These are phyloP conservation scores for Penicillium oxalicum DNA, from an alignment of 2,329 filamentous ascomycete genomes.

Conservation along the genomic window DNA sequence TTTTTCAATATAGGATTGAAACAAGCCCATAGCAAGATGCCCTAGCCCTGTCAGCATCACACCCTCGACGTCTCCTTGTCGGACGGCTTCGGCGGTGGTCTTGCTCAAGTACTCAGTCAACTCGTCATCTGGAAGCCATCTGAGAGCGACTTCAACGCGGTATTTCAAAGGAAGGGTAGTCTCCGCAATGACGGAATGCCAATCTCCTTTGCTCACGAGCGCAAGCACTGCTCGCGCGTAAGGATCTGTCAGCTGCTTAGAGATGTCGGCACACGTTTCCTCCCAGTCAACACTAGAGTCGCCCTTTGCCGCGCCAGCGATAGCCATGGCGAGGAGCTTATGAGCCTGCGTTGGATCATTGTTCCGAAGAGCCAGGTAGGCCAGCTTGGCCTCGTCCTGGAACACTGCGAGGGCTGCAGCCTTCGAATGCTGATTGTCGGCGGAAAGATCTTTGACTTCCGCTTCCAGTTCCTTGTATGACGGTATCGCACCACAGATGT, in stretches of 20 bases:
- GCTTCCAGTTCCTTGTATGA: conserved; percentile 46
- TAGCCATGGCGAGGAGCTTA: conserved; percentile 51
- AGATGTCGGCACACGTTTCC: conserved; percentile 57
- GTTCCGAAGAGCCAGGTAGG: conserved; percentile 50
- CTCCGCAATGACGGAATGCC: conserved; percentile 54
- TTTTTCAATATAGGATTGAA: conserved; percentile 55
- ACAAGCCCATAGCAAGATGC: conserved; percentile 53
- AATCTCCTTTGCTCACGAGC: conserved; percentile 55
- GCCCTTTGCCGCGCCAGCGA: conserved; percentile 41
- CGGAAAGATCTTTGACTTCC: conserved; percentile 47
- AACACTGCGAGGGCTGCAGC: conserved; percentile 59
- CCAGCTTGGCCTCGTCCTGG: conserved; percentile 54
- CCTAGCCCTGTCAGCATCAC: conserved; percentile 57
- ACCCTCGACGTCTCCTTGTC: conserved; percentile 55
- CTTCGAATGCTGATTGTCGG: conserved; percentile 53
- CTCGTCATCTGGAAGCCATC: conserved; percentile 43
- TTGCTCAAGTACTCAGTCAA: conserved; percentile 51
- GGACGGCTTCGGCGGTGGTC: conserved; percentile 46
- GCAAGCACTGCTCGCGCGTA: conserved; percentile 57
- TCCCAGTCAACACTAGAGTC: conserved; percentile 53
- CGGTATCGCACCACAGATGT: conserved; percentile 54
- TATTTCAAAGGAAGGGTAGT: conserved; percentile 54
- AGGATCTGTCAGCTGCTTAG: conserved; percentile 56
- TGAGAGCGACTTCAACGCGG: conserved; percentile 56
- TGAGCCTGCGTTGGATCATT: conserved; percentile 51